A percentile compares a stretch with the other conserved stretches of the same genome.
phyloP scores from a whole-genome alignment of 148 eudicot genomes.

The Selenicereus undatus region DNA sequence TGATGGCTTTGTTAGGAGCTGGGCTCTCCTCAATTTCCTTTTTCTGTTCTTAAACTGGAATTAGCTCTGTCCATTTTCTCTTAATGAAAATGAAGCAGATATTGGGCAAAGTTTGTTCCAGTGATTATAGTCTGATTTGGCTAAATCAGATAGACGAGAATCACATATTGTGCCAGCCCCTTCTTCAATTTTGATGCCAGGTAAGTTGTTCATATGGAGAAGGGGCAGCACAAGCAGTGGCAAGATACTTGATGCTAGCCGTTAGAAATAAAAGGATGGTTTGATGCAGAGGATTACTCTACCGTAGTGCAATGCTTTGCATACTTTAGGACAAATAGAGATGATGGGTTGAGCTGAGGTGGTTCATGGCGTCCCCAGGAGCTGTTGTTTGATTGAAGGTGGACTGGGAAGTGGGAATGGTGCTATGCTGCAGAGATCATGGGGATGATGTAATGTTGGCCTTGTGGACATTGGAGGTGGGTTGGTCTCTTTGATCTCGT shows the following conservation, averaged over 20 bases:
- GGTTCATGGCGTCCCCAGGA: not conserved
- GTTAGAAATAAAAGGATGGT: not conserved
- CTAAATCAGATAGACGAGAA: not conserved
- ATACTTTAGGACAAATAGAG: not conserved
- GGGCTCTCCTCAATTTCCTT: not conserved
- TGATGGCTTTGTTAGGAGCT: no score
- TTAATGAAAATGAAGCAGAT: not conserved
- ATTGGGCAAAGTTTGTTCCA: not conserved
- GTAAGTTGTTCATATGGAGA: not conserved
- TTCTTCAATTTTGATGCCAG: not conserved
- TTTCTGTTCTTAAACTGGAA: not conserved
- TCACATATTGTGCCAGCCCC: not conserved
- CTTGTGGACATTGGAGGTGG: no score
- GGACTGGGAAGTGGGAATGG: not conserved
- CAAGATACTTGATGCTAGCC: not conserved
- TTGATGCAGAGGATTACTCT: not conserved
- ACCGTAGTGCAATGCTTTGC: not conserved
- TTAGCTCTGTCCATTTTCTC: no score
- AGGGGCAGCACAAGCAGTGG: not conserved
- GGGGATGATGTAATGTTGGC: no score
- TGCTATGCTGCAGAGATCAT: not conserved
- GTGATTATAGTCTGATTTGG: not conserved
- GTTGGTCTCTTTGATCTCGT: no score
- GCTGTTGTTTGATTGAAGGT: not conserved
- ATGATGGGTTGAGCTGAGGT: not conserved